phyloP scores from a whole-genome alignment of 2,329 filamentous ascomycete species.

The Alternaria longipes region DNA sequence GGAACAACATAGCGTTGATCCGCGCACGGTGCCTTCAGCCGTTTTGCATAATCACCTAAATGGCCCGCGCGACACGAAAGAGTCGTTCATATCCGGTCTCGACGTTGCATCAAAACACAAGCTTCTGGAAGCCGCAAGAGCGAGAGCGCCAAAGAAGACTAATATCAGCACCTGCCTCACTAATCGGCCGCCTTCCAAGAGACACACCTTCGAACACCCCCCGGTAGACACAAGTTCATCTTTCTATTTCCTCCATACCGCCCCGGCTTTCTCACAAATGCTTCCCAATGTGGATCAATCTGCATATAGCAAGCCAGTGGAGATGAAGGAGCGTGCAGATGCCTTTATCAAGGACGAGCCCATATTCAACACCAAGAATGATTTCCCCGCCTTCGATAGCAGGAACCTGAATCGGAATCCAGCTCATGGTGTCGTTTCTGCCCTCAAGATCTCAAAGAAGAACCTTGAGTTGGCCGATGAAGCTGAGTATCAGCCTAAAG shows the following conservation, averaged over 20 bases:
- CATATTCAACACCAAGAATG: not conserved
- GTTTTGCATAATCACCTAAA: not conserved
- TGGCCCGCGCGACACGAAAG: not conserved
- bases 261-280: too few species aligned
- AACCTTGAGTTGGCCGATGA: not conserved
- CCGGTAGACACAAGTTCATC: too few species aligned
- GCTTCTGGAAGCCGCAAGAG: too few species aligned
- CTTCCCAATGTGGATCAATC: too few species aligned
- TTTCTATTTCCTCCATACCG: too few species aligned
- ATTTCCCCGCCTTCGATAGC: not conserved
- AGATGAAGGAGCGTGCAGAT: not conserved
- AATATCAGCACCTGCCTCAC: not conserved
- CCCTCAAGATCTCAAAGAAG: not conserved
- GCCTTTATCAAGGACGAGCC: not conserved
- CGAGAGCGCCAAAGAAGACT: not conserved
- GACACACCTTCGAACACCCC: too few species aligned
- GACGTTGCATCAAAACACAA: not conserved
- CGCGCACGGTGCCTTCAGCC: not conserved
- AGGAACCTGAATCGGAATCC: accelerated
- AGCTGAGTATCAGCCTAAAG: not conserved
- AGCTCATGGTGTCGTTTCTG: not conserved
- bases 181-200: not conserved
- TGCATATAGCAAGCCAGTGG: too few species aligned
- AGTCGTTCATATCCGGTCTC: not conserved
- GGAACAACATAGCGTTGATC: not conserved